Percentiles rank a stretch among this genome's conserved stretches.
phyloP scores from a whole-genome alignment of 495 filamentous ascomycete species.

The Hyaloscypha finlandica region DNA sequence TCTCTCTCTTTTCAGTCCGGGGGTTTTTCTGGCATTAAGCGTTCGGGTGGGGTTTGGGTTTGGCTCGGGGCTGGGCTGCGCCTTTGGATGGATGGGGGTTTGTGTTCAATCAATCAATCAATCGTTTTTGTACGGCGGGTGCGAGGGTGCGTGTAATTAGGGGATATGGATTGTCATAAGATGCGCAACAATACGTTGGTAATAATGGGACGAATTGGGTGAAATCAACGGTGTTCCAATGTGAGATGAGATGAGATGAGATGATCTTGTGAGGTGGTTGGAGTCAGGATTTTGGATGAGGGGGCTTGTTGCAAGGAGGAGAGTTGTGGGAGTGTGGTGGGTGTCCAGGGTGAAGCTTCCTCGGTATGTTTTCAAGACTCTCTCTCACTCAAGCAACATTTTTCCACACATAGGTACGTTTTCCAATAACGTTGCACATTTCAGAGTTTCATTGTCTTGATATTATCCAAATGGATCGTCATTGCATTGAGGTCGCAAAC shows the following conservation, averaged over 20 bases:
- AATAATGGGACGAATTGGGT: background rate
- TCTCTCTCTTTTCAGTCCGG: background rate
- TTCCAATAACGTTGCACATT: too few relatives aligned
- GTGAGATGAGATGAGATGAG: background rate
- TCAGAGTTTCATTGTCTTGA: too few relatives aligned
- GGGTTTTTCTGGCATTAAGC: conserved; percentile 1
- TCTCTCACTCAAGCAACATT: too few relatives aligned
- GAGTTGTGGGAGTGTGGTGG: too few relatives aligned
- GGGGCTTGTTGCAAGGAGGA: too few relatives aligned
- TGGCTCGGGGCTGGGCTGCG: background rate
- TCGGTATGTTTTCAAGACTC: too few relatives aligned
- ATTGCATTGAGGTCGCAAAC: too few relatives aligned
- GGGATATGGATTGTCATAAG: background rate
- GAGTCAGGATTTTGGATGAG: too few relatives aligned
- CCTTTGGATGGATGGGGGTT: background rate
- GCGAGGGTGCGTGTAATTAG: background rate
- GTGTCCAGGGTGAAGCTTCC: too few relatives aligned
- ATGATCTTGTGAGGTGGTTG: background rate
- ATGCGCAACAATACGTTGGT: background rate
- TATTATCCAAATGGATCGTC: too few relatives aligned
- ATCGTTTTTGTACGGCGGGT: background rate
- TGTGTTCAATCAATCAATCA: too few relatives aligned
- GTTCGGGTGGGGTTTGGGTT: background rate
- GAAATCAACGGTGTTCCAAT: background rate
- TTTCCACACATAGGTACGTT: too few relatives aligned